Evolutionary conservation across 306 rosid species (phyloP).

Genomic region (Vigna angularis): DNA sequence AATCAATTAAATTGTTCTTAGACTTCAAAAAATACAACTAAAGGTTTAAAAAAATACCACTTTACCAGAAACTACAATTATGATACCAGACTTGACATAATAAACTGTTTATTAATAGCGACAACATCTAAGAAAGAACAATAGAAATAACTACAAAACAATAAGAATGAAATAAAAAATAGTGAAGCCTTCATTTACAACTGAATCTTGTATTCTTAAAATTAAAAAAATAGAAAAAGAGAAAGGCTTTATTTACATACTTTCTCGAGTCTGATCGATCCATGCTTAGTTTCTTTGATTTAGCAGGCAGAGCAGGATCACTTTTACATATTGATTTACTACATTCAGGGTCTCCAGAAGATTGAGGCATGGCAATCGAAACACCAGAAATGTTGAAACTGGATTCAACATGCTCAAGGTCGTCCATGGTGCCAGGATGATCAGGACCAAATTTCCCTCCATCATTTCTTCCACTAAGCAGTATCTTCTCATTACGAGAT

Average conservation of each 20-base stretch:
- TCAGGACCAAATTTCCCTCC: conserved; percentile 60
- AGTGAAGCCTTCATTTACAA: conserved; percentile 26
- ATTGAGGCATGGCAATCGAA: conserved; percentile 76
- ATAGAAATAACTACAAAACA: conserved; percentile 6
- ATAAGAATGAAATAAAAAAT: not conserved
- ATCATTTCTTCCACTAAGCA: conserved; percentile 60
- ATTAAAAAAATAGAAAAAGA: not conserved
- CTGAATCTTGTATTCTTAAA: conserved; percentile 11
- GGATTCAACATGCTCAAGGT: conserved; percentile 76
- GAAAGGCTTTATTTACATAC: conserved; percentile 57
- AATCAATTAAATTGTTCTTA: not conserved
- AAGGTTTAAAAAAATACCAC: conserved; percentile 1
- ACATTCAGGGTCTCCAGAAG: conserved; percentile 76
- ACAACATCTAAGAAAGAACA: not conserved
- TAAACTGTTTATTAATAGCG: conserved; percentile 17
- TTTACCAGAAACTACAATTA: conserved; percentile 27
- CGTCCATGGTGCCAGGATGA: conserved; percentile 57
- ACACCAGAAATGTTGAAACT: conserved; percentile 75
- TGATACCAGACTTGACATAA: not conserved
- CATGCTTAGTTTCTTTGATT: conserved; percentile 67
- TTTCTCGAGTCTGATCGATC: conserved; percentile 85
- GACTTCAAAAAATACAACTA: not conserved
- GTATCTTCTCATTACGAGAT: conserved; percentile 55
- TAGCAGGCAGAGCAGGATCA: conserved; percentile 73
- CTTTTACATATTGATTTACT: conserved; percentile 62